A percentile compares a stretch with the other conserved stretches of the same genome.
phyloP scores from a whole-genome alignment of 2,329 filamentous ascomycete species.

The Blastomyces silverae region DNA sequence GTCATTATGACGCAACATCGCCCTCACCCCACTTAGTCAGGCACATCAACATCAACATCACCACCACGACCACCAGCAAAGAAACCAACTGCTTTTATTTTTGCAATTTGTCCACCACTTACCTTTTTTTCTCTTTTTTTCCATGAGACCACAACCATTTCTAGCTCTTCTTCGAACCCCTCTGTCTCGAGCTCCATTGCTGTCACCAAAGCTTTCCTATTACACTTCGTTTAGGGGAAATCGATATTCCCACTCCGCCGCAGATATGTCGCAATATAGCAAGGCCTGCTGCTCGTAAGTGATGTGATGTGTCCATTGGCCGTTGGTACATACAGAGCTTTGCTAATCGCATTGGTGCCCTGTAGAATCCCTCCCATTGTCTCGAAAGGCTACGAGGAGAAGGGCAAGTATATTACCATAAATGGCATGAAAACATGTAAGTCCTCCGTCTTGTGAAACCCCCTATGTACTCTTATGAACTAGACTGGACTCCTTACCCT shows the following conservation, averaged over 20 bases:
- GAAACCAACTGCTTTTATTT: background rate
- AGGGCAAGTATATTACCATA: constrained; percentile 54
- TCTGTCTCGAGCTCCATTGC: background rate
- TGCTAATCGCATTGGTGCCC: constrained; percentile 4
- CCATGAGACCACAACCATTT: constrained; percentile 8
- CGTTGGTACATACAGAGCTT: background rate
- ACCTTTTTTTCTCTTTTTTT: background rate
- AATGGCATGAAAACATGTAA: constrained; percentile 57
- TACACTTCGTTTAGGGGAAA: background rate
- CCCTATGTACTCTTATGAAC: constrained; percentile 8
- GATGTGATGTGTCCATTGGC: background rate
- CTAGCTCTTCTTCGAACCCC: background rate
- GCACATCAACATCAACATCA: background rate
- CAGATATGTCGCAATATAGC: constrained; percentile 37
- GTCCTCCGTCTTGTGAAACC: constrained; percentile 18
- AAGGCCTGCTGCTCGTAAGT: constrained; percentile 43
- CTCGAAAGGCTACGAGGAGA: constrained; percentile 46
- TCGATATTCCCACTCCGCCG: constrained; percentile 8
- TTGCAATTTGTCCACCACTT: background rate
- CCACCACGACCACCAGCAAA: too few relatives aligned
- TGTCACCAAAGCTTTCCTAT: background rate
- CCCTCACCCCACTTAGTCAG: background rate
- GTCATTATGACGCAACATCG: constrained; percentile 6
- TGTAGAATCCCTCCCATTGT: constrained; percentile 39
- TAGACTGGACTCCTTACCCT: background rate